phyloP scores from a whole-genome alignment of 768 basidiomycete genomes.

The Xerocomus spinulosus region DNA sequence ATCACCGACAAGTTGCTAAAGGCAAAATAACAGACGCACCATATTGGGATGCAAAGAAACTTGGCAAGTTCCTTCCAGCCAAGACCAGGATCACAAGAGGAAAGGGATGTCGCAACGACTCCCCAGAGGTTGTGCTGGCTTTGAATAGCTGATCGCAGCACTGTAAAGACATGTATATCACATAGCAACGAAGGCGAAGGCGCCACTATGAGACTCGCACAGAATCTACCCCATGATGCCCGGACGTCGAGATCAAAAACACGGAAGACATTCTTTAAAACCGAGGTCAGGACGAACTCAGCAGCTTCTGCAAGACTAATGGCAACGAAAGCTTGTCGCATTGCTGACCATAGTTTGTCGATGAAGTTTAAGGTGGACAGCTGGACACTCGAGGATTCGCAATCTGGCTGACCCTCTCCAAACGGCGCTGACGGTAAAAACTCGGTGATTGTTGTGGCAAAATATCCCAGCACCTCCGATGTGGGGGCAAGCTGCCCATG shows the following conservation, averaged over 20 bases:
- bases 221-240: conserved; percentile 45
- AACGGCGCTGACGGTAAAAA: conserved; percentile 29
- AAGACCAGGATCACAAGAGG: conserved; percentile 20
- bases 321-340: conserved; percentile 44
- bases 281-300: conserved; percentile 40
- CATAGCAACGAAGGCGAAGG: conserved; percentile 39
- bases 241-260: conserved; percentile 38
- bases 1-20: conserved; percentile 3
- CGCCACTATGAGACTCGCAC: conserved; percentile 41
- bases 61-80: conserved; percentile 40
- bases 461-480: conserved; percentile 31
- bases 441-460: conserved; percentile 33
- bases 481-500: conserved; percentile 33
- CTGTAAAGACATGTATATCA: conserved; percentile 26
- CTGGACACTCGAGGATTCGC: conserved; percentile 27
- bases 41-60: conserved; percentile 45
- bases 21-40: conserved; percentile 31
- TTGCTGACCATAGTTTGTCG: conserved; percentile 46
- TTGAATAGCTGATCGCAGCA: conserved; percentile 21
- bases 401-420: conserved; percentile 9
- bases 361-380: conserved; percentile 37
- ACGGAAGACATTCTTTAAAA: conserved; percentile 43
- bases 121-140: conserved; percentile 44
- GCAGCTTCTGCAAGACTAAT: conserved; percentile 41
- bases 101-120: conserved; percentile 35